A percentile compares a stretch with the other conserved stretches of the same genome.
Conservation (phyloP, 2,329 filamentous ascomycete genomes). For the Exophiala aquamarina region DNA sequence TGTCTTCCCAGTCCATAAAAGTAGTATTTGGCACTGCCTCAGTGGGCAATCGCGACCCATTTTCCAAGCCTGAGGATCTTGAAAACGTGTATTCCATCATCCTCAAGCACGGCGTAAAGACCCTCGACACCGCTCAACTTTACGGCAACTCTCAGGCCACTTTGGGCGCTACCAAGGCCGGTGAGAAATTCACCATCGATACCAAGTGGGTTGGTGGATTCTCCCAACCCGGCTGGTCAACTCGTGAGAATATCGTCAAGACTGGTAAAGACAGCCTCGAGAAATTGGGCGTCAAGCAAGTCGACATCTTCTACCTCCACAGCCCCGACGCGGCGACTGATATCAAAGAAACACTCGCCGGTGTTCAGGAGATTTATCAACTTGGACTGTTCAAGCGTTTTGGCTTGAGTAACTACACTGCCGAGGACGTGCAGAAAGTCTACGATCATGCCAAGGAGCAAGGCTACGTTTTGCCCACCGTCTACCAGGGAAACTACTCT, state of each 20-base stretch:
- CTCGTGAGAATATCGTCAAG: constrained; percentile 24
- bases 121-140: constrained; percentile 27
- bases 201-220: constrained; percentile 47
- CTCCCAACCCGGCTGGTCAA: constrained; percentile 9
- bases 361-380: constrained; percentile 35
- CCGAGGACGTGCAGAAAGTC: constrained; percentile 33
- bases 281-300: constrained; percentile 27
- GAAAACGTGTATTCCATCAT: constrained; percentile 19
- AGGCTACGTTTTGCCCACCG: constrained; percentile 36
- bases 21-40: constrained; percentile 21
- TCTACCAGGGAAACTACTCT: constrained; percentile 45
- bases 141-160: constrained; percentile 45
- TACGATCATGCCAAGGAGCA: constrained; percentile 36
- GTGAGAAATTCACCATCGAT: constrained; percentile 45
- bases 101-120: constrained; percentile 17
- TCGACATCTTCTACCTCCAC: constrained; percentile 41
- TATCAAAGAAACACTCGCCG: constrained; percentile 37
- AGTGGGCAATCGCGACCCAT: constrained; percentile 19
- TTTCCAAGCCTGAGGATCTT: constrained; percentile 6
- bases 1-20: constrained; percentile 13
- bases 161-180: constrained; percentile 42
- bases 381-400: constrained; percentile 35
- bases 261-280: constrained; percentile 24
- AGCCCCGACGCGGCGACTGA: constrained; percentile 34
- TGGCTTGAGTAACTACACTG: constrained; percentile 40